Conservation (phyloP, 176 grass and related monocot genomes). For the Puya raimondii region DNA sequence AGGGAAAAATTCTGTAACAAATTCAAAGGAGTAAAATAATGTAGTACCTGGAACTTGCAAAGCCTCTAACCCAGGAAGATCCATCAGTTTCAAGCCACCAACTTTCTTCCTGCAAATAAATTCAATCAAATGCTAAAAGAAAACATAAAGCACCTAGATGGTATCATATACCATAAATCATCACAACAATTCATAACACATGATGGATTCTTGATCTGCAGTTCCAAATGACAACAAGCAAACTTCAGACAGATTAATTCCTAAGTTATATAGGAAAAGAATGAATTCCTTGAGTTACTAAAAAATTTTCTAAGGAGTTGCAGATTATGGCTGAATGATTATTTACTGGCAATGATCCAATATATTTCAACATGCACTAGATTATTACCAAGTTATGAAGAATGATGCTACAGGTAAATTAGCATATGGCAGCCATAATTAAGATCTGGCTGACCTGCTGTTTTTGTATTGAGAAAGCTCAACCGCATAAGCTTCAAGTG, state of each 20-base stretch:
- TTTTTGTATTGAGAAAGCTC: constrained; percentile 63
- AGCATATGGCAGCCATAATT: too few species aligned
- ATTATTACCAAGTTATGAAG: too few species aligned
- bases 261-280: too few species aligned
- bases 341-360: not conserved
- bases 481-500: constrained; percentile 59
- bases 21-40: not conserved
- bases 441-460: constrained; percentile 32
- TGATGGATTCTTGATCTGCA: too few species aligned
- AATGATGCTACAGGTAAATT: too few species aligned
- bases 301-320: not conserved
- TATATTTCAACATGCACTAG: too few species aligned
- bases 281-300: not conserved
- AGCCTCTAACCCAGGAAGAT: constrained; percentile 88
- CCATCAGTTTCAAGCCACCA: constrained; percentile 77
- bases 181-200: not conserved
- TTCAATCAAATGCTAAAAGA: constrained; percentile 3
- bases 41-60: constrained; percentile 84
- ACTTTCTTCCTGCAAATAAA: constrained; percentile 59
- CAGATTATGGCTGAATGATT: not conserved
- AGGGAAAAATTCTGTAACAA: too few species aligned
- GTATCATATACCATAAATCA: not conserved
- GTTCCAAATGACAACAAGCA: too few species aligned
- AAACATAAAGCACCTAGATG: constrained; percentile 3
- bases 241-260: too few species aligned